Base-by-base conservation (phyloP, 805 yeast genomes). In the Nakazawaea wyomingensis region DNA sequence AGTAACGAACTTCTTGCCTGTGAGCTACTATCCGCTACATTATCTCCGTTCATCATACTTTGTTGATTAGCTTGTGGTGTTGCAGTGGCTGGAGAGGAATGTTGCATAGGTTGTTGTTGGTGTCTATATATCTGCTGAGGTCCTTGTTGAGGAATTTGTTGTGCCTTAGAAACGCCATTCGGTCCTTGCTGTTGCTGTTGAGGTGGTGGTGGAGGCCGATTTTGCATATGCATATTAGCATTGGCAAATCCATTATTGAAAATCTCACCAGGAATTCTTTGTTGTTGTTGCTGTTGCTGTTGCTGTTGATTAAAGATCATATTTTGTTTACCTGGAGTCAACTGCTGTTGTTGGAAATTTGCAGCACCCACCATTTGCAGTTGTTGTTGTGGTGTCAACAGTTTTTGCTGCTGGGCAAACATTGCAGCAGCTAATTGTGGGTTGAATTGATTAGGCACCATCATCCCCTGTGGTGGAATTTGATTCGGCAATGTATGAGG, bases 11-110 rank as follows among this genome's bases (percentile, higher is more conserved):
- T 43, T 28, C 42, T 37, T 5, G 42, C 39, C 21, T 38, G 42
- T 9, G 27, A 30, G n/a, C 37, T 18, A 17, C 28, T 41, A 16
- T 41, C 44, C 13, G 24, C 19, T 11, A 6, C 64, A 1, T 91
- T 90, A 53, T 71, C 72, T 45, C 52, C 59, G 64, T 68, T 50
- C 60, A 60, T 40, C 54, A 43, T 43, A 24, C 46, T 24, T 28
- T 49, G 42, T 22, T 28, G 32, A 11, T 39, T 40, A 32, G 46
- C 18, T 22, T 45, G 43, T 39, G 52, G 40, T 29, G 39, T 26
- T 37, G 47, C 20, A 42, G 38, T 26, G 36, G 50, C 31, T 36
- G 48, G 20, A 26, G 39, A 16, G 3, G 30, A 18, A 5, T 33
- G 46, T 31, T 39, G 49, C 16, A 45, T 53, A 8, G 44, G 37